phyloP scores from a whole-genome alignment of 441 rosid genomes.

The Arabidopsis lyrata region DNA sequence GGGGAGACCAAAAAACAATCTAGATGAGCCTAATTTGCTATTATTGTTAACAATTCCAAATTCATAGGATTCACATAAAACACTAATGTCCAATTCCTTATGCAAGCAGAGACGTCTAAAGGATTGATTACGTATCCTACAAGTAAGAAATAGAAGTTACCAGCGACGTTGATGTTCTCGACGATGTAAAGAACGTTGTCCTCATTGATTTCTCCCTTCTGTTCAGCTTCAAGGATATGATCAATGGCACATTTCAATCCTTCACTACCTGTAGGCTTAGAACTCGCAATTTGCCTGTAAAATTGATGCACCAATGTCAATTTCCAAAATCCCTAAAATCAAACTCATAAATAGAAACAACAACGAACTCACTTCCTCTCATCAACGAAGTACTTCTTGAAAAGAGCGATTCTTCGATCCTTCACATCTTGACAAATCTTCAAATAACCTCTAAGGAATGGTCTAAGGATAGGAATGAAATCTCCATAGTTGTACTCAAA shows the following conservation, averaged over 20 bases:
- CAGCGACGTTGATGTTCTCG: slow-evolving; percentile 97
- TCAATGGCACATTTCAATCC: slow-evolving; percentile 92
- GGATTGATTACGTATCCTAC: slow-evolving; percentile 33
- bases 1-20: slow-evolving; percentile 18
- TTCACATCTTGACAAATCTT: slow-evolving; percentile 89
- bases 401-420: slow-evolving; percentile 75
- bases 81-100: slow-evolving; percentile 6
- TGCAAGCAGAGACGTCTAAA: slow-evolving; percentile 26
- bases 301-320: slow-evolving; percentile 3
- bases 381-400: slow-evolving; percentile 89
- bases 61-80: background rate
- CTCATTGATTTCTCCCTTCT: slow-evolving; percentile 93
- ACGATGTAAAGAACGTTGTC: slow-evolving; percentile 96
- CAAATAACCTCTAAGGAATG: slow-evolving; percentile 85
- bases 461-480: slow-evolving; percentile 90
- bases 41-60: background rate
- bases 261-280: slow-evolving; percentile 64
- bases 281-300: slow-evolving; percentile 73
- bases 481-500: slow-evolving; percentile 94
- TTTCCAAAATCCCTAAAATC: slow-evolving; percentile 3
- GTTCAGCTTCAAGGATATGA: slow-evolving; percentile 89
- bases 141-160: slow-evolving; percentile 48
- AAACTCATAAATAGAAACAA: background rate
- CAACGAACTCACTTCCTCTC: slow-evolving; percentile 75
- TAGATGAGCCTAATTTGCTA: background rate